These are phyloP conservation scores for Didymella arachidicola DNA, from an alignment of 2,329 filamentous ascomycete genomes.

Conservation along the genomic window DNA sequence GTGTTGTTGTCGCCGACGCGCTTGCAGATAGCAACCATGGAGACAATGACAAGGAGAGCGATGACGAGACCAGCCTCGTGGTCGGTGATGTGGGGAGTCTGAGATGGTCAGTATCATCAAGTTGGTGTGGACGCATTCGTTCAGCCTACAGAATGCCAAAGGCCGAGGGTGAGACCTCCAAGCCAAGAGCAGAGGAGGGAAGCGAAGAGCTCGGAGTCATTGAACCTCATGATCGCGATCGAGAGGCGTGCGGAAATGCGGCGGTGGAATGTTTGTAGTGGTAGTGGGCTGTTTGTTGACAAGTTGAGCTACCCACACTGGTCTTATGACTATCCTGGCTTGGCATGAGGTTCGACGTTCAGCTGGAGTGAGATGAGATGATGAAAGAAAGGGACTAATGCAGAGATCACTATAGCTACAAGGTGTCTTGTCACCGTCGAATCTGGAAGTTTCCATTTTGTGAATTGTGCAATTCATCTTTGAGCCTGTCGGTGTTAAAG, in stretches of 20 bases:
- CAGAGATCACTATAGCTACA: not conserved
- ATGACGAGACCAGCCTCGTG: not conserved
- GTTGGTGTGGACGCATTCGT: no score
- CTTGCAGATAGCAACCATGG: constrained; percentile 3
- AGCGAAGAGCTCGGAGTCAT: not conserved
- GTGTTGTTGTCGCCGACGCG: constrained; percentile 5
- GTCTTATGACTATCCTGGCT: not conserved
- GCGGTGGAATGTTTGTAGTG: not conserved
- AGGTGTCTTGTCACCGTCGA: no score
- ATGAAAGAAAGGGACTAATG: no score
- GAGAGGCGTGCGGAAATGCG: not conserved
- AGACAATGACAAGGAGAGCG: constrained; percentile 15
- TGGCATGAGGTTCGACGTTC: not conserved
- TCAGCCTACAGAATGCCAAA: constrained; percentile 3
- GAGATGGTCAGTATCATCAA: not conserved
- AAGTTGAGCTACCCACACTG: not conserved
- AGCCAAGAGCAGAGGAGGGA: not conserved
- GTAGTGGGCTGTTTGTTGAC: constrained; percentile 1
- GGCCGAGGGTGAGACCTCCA: not conserved
- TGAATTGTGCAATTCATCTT: no score
- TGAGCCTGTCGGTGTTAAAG: not conserved
- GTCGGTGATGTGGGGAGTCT: constrained; percentile 5
- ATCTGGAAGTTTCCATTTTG: no score
- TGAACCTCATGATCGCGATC: constrained; percentile 1
- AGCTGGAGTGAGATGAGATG: not conserved